Evolutionary conservation across 805 yeast species (phyloP).

Genomic region (Torulaspora delbrueckii): DNA sequence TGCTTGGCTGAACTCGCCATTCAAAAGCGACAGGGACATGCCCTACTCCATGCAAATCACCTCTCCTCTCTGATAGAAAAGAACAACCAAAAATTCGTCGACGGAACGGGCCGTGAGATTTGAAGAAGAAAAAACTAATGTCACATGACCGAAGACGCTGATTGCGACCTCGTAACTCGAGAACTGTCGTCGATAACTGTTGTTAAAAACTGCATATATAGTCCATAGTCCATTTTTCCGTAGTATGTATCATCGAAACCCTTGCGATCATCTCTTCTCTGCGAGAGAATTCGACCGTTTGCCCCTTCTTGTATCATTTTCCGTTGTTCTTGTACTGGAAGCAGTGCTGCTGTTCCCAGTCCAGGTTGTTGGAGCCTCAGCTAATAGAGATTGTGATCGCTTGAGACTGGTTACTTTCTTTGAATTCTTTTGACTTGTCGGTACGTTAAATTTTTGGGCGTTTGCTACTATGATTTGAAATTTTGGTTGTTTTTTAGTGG

Average conservation of each 20-base stretch:
- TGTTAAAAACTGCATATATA: background rate
- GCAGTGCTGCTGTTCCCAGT: constrained; percentile 1
- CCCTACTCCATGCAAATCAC: no score
- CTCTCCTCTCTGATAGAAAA: background rate
- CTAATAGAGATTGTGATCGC: constrained; percentile 27
- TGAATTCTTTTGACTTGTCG: constrained; percentile 15
- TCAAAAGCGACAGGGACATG: no score
- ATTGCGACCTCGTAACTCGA: background rate
- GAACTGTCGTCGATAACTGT: background rate
- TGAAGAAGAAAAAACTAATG: background rate
- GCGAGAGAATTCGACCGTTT: constrained; percentile 14
- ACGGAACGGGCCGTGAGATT: background rate
- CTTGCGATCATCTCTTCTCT: constrained; percentile 9
- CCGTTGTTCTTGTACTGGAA: constrained; percentile 1
- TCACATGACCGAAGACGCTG: background rate
- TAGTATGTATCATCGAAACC: constrained; percentile 9
- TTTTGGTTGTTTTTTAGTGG: constrained; percentile 28
- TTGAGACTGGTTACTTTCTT: constrained; percentile 19
- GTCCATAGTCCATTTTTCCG: background rate
- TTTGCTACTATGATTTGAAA: constrained; percentile 36
- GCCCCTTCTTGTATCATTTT: constrained; percentile 3
- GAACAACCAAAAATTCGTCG: background rate
- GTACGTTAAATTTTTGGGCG: constrained; percentile 30
- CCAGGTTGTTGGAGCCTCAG: constrained; percentile 11
- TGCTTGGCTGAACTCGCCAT: no score